Base-by-base conservation (phyloP, 2,329 filamentous ascomycete species). In the Botrytis paeoniae region DNA sequence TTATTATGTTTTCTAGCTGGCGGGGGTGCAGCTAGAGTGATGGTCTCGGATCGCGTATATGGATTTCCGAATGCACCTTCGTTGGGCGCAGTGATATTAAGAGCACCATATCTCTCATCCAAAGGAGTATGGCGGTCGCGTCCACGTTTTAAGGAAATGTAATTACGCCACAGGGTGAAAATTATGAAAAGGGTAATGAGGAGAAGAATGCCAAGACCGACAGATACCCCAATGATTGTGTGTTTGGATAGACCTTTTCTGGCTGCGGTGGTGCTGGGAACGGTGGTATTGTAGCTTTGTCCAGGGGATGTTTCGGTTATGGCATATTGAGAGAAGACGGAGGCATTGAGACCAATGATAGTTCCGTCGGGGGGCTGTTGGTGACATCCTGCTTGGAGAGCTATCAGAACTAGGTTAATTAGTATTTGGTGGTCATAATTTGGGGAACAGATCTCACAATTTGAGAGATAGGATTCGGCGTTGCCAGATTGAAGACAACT, bases 211-310 rank as follows among this genome's bases (percentile, higher is more conserved):
- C 29, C 70, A 39, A 73, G 60, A n/a, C 69, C 76, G 16, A 80
- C 73, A 25, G 74, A 74, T 32, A 80, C 78, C 2, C 79, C 79
- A 59, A 79, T 76, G 22, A 80, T 78, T 12, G 75, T 73, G 4
- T 75, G 75, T 12, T 69, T 70, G 1, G 74, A 57, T 3, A 81
- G 68, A 18, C 64, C 71, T 62, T 75, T 75, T 60, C 74, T 74
- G 51, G 76, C 72, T 1, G 51, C 60, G 16, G 71, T 65, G 25
- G 62, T 29, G 37, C 16, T 68, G 1, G 75, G 63, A 10, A 73
- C 35, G 16, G 66, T n/a, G 63, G 61, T 29, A 66, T 41, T 68
- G 72, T 72, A 65, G n/a, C 65, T 74, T 64, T 73, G 45, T 7
- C 72, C 73, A 1, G 79, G 75, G 22, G 39, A 76, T 8, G 77